These are phyloP conservation scores for Rauvolfia tetraphylla DNA, from an alignment of 257 asterid species.

Conservation along the genomic window DNA sequence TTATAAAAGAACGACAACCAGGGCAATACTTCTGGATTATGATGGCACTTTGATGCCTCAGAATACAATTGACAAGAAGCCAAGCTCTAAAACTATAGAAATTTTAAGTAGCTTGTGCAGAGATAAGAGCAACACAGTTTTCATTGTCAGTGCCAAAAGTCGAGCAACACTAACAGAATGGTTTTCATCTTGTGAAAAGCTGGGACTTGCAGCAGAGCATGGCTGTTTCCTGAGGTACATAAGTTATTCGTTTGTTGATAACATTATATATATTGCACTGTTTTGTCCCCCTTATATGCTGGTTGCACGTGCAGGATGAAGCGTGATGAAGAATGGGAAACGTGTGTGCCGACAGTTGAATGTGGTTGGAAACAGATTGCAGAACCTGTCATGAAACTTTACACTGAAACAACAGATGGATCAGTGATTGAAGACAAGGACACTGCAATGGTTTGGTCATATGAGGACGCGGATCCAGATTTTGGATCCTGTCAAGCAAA, in stretches of 20 bases:
- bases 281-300: neutral
- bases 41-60: constrained; percentile 94
- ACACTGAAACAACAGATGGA: constrained; percentile 88
- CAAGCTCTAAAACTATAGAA: constrained; percentile 62
- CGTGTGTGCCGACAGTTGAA: constrained; percentile 57
- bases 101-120: constrained; percentile 55
- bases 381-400: constrained; percentile 82
- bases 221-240: constrained; percentile 69
- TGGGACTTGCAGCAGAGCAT: constrained; percentile 90
- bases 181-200: constrained; percentile 70
- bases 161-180: constrained; percentile 50
- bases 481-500: constrained; percentile 94
- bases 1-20: constrained; percentile 56
- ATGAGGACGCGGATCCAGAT: constrained; percentile 92
- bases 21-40: constrained; percentile 76
- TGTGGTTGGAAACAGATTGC: constrained; percentile 91
- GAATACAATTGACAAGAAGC: constrained; percentile 74
- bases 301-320: constrained; percentile 41
- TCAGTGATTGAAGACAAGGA: constrained; percentile 73
- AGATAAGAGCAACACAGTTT: constrained; percentile 68
- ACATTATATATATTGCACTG: neutral
- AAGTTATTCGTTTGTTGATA: neutral
- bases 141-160: constrained; percentile 63
- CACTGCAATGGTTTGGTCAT: constrained; percentile 83
- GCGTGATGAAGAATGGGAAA: constrained; percentile 76